These are phyloP conservation scores for Austroboletus festivus DNA, from an alignment of 768 basidiomycete genomes.

Conservation along the genomic window DNA sequence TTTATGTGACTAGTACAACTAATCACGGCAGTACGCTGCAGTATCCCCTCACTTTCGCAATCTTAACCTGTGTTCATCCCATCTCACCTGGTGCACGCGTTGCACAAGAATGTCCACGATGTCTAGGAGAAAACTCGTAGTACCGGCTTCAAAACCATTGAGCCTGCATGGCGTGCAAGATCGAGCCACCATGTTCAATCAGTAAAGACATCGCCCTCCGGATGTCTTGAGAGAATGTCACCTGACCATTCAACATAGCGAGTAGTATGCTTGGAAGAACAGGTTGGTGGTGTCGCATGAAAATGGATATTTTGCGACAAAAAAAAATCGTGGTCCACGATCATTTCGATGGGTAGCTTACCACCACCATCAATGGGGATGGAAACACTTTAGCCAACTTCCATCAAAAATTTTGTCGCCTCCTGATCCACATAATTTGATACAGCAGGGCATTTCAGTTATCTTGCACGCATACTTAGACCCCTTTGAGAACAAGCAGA, in stretches of 20 bases:
- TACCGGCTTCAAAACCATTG: not conserved
- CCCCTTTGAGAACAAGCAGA: not conserved
- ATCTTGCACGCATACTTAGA: not conserved
- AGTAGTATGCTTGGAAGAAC: not conserved
- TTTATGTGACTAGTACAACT: no score
- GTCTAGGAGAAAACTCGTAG: not conserved
- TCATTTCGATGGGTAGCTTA: not conserved
- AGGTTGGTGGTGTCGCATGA: not conserved
- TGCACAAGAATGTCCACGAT: not conserved
- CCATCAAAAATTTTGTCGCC: not conserved
- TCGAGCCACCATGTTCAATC: not conserved
- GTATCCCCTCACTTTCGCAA: rapidly evolving
- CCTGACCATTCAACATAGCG: not conserved
- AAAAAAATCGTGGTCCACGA: not conserved
- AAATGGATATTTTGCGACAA: not conserved
- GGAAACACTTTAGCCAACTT: not conserved
- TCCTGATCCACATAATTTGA: not conserved
- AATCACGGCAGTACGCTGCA: not conserved
- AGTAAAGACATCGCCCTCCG: not conserved
- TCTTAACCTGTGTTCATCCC: not conserved
- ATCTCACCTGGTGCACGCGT: not conserved
- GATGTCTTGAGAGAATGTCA: rapidly evolving
- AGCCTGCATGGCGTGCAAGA: no score
- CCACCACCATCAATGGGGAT: not conserved
- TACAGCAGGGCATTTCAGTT: not conserved